Conservation (phyloP, 805 yeast genomes). For the Candida sphagnicola region DNA sequence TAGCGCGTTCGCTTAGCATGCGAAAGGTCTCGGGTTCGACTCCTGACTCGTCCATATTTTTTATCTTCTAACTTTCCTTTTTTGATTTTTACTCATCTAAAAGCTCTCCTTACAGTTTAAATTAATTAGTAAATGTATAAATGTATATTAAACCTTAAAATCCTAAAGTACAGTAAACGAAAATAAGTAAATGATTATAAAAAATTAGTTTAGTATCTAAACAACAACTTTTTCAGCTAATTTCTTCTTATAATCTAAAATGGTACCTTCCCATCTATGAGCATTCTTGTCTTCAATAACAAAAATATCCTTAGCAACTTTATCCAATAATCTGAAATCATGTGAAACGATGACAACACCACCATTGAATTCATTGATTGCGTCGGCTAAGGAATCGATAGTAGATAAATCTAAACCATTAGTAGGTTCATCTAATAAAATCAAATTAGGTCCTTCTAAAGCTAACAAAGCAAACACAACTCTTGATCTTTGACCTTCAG, state of each 20-base stretch:
- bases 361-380: conserved; percentile 91
- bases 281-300: conserved; percentile 96
- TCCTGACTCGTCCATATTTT: conserved; percentile 25
- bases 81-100: too few species aligned
- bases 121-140: not conserved
- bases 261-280: conserved; percentile 93
- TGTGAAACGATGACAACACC: conserved; percentile 99
- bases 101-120: too few species aligned
- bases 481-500: conserved; percentile 99
- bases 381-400: conserved; percentile 95
- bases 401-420: conserved; percentile 99
- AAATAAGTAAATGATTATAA: conserved; percentile 2
- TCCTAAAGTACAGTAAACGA: conserved; percentile 5
- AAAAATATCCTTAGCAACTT: conserved; percentile 94
- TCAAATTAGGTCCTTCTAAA: conserved; percentile 89
- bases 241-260: conserved; percentile 88
- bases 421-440: conserved; percentile 98
- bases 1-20: conserved; percentile 17
- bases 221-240: conserved; percentile 88
- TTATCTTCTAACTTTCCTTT: conserved; percentile 2
- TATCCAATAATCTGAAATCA: conserved; percentile 96
- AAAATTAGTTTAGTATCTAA: conserved; percentile 12
- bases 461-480: conserved; percentile 97
- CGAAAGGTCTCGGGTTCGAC: conserved; percentile 26
- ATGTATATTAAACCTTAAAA: conserved; percentile 5